Conservation (phyloP, 257 asterid genomes). For the Solanum paucissectum region DNA sequence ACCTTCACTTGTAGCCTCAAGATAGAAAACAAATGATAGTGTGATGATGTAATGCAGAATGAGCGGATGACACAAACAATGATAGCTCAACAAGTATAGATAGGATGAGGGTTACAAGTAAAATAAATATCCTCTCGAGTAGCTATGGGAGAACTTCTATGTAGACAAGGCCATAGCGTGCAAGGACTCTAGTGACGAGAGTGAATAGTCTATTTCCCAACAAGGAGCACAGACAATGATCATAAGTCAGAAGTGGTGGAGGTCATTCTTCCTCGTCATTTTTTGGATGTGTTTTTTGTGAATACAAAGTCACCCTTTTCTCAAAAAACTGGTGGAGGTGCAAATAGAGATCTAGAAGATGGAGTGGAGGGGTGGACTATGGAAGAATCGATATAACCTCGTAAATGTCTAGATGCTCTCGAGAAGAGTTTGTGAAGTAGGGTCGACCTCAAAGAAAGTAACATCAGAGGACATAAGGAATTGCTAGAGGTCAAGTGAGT, state of each 20-base stretch:
- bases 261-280: neutral
- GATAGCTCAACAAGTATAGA: neutral
- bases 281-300: neutral
- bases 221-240: neutral
- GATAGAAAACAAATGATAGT: neutral
- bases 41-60: neutral
- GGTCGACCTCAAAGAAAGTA: neutral
- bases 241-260: neutral
- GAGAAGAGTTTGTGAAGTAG: neutral
- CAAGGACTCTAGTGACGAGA: neutral
- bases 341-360: neutral
- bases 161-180: neutral
- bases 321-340: neutral
- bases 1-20: neutral
- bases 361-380: neutral
- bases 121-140: neutral
- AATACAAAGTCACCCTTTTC: neutral
- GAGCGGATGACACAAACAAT: neutral
- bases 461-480: neutral
- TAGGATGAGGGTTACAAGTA: neutral
- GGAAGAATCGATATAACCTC: neutral
- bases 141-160: neutral
- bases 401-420: neutral
- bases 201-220: neutral
- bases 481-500: neutral